Evolutionary conservation across 1,139 yeast species (phyloP).

Genomic region (Hansenula anomala): DNA sequence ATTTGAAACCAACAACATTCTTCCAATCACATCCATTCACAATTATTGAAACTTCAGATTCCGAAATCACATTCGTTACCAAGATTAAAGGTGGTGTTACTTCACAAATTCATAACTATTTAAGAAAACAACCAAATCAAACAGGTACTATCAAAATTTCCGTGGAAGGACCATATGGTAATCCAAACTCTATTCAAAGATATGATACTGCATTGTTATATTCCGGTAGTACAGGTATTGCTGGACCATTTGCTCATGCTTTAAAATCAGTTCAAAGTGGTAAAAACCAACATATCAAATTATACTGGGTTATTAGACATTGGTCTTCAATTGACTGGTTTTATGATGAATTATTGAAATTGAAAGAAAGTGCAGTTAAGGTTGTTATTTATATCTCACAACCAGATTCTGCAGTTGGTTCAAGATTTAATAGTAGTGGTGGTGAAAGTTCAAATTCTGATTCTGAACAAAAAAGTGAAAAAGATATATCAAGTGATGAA

Average conservation of each 20-base stretch:
- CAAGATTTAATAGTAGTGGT: slow-evolving; percentile 3
- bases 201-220: slow-evolving; percentile 50
- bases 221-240: slow-evolving; percentile 72
- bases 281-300: slow-evolving; percentile 27
- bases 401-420: slow-evolving; percentile 20
- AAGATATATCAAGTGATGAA: slow-evolving; percentile 10
- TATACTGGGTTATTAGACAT: slow-evolving; percentile 47
- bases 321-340: slow-evolving; percentile 49
- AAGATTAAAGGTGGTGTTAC: slow-evolving; percentile 47
- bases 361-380: slow-evolving; percentile 31
- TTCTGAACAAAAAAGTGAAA: slow-evolving; percentile 7
- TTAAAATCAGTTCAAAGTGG: neutral
- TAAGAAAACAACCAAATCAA: slow-evolving; percentile 17
- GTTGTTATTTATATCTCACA: slow-evolving; percentile 35
- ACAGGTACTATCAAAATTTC: slow-evolving; percentile 27
- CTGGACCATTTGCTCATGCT: slow-evolving; percentile 39
- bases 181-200: slow-evolving; percentile 43
- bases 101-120: slow-evolving; percentile 27
- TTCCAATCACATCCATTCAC: slow-evolving; percentile 60
- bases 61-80: slow-evolving; percentile 34
- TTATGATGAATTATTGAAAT: slow-evolving; percentile 34
- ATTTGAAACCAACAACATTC: slow-evolving; percentile 36
- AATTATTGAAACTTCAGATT: slow-evolving; percentile 25
- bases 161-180: slow-evolving; percentile 61
- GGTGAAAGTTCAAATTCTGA: slow-evolving; percentile 3